Base-by-base conservation (phyloP, 345 rosid species). In the Eutrema yunnanense region DNA sequence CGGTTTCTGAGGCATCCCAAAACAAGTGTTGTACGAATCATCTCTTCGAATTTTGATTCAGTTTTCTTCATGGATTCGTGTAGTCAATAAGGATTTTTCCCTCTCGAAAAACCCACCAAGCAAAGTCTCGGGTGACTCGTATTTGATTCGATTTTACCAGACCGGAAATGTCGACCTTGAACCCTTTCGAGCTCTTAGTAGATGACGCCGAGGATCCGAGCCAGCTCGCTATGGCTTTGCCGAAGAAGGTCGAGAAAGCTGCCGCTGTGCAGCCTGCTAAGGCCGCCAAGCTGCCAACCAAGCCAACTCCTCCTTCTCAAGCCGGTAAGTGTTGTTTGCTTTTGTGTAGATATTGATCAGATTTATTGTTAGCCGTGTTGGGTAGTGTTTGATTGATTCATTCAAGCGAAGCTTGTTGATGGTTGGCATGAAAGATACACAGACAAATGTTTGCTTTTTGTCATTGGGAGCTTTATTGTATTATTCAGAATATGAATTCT, bases 101-200 rank as follows among this genome's bases (percentile, higher is more conserved):
- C 10, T 34, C 12, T n/a, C 40, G 19, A 16, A 13, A 65, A 59
- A 67, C 14, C 72, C 62, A 34, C 14, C 49, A 19, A 22, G 27
- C 44, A 50, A 43, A 29, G 11, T 65, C 34, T 62, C 50, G 3
- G 14, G 72, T 38, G 41, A 47, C 46, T 46, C 50, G 27, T 71
- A 42, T 40, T 2, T 22, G 51, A 37, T 40, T 41, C 41, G 2
- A 62, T 34, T 56, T 56, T 55, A 9, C n/a, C 68, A 40, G 27
- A 44, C 38, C 37, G 49, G 56, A 72, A 6, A 94, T 95, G 99
- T 82, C 99, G 61, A 85, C 89, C 69, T 5, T 43, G 86, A 95
- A 95, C 85, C 92, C 90, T 9, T 95, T 95, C 62, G 86, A 83
- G 82, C 85, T 90, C 82, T 80, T 95, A 41, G 96, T 85, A 3